These are phyloP conservation scores for Geotrichum ghanense DNA, from an alignment of 805 yeast genomes.

Conservation along the genomic window DNA sequence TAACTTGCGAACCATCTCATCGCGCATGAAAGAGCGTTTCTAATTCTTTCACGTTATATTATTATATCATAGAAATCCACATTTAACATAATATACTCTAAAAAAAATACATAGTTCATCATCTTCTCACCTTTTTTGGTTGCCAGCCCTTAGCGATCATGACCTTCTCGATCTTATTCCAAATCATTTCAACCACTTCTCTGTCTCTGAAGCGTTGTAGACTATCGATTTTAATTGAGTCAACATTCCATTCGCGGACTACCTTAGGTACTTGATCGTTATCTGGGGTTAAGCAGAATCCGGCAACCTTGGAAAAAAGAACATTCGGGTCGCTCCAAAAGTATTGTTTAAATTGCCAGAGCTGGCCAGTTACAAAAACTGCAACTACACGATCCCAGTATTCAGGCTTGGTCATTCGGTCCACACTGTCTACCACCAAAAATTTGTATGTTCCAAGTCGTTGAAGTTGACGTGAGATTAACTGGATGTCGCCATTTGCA, in stretches of 20 bases:
- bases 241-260: slow-evolving; percentile 82
- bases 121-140: slow-evolving; percentile 3
- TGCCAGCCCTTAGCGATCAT: slow-evolving; percentile 56
- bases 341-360: slow-evolving; percentile 91
- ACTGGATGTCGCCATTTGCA: slow-evolving; percentile 32
- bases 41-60: too few species aligned
- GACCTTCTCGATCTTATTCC: slow-evolving; percentile 73
- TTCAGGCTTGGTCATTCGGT: slow-evolving; percentile 81
- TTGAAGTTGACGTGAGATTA: slow-evolving; percentile 45
- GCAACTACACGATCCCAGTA: slow-evolving; percentile 98
- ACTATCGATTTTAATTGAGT: slow-evolving; percentile 65
- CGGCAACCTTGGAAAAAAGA: slow-evolving; percentile 74
- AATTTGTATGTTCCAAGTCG: slow-evolving; percentile 51
- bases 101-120: background rate
- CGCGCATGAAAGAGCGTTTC: slow-evolving; percentile 93
- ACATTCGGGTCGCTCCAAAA: slow-evolving; percentile 70
- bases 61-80: too few species aligned
- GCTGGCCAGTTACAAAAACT: slow-evolving; percentile 91
- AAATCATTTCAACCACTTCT: slow-evolving; percentile 72
- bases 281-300: slow-evolving; percentile 63
- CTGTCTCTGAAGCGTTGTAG: slow-evolving; percentile 78
- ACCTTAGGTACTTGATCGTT: slow-evolving; percentile 72
- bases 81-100: background rate
- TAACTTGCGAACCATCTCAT: slow-evolving; percentile 90
- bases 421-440: slow-evolving; percentile 80